Percentiles rank a stretch among this genome's conserved stretches.
Conservation (phyloP, 306 rosid species). For the Nissolia schottii region DNA sequence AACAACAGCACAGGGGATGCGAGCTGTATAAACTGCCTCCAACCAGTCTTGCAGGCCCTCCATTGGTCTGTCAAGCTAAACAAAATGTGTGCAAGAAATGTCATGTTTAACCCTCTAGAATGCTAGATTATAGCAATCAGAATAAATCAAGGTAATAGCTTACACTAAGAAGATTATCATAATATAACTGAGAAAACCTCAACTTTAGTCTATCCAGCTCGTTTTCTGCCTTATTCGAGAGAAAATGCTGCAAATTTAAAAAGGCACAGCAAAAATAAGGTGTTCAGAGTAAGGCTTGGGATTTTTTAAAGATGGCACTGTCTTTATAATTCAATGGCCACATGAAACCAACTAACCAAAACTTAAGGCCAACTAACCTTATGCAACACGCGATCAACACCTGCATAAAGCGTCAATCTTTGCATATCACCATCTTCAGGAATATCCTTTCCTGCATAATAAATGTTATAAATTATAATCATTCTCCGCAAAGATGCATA, state of each 20-base stretch:
- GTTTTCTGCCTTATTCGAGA: conserved; percentile 47
- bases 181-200: conserved; percentile 79
- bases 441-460: conserved; percentile 63
- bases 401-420: conserved; percentile 54
- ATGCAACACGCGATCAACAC: conserved; percentile 70
- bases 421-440: conserved; percentile 62
- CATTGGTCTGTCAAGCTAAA: conserved; percentile 65
- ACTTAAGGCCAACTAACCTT: conserved; percentile 46
- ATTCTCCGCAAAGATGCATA: background rate
- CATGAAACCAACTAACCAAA: conserved; percentile 1
- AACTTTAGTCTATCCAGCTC: conserved; percentile 60
- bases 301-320: background rate
- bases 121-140: background rate
- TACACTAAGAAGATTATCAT: conserved; percentile 75
- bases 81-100: background rate
- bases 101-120: conserved; percentile 13
- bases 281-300: background rate
- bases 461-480: background rate
- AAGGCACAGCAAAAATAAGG: conserved; percentile 22
- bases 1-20: conserved; percentile 92
- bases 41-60: conserved; percentile 94
- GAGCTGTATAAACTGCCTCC: conserved; percentile 83
- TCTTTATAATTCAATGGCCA: background rate
- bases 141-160: conserved; percentile 28
- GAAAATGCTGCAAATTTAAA: conserved; percentile 60